Conservation (phyloP, 2,329 filamentous ascomycete species). For the Phaeophleospora eucalypticola region DNA sequence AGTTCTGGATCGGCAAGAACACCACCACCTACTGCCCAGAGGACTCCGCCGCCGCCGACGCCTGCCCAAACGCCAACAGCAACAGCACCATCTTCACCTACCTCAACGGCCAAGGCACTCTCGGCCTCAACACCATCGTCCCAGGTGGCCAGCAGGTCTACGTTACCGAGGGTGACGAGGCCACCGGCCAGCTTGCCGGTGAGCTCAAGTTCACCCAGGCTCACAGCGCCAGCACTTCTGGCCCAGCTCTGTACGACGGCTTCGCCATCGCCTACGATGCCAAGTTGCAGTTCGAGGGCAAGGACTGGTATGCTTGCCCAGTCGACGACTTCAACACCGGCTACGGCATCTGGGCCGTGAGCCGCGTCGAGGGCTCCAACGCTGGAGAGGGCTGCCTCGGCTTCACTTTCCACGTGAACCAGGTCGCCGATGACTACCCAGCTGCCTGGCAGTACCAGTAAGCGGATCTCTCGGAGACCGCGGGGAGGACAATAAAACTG, state of each 20-base stretch:
- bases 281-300: conserved; percentile 13
- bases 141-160: conserved; percentile 32
- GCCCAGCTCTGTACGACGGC: conserved; percentile 23
- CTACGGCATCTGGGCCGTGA: conserved; percentile 10
- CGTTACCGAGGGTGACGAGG: conserved; percentile 22
- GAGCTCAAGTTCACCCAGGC: conserved; percentile 28
- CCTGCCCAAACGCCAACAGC: conserved; percentile 12
- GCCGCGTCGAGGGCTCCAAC: conserved; percentile 5
- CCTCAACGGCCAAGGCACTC: conserved; percentile 17
- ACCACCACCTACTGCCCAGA: conserved; percentile 30
- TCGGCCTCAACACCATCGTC: conserved; percentile 23
- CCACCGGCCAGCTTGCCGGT: conserved; percentile 15
- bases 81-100: conserved; percentile 24
- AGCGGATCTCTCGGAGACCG: not conserved
- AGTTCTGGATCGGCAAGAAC: conserved; percentile 29
- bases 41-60: conserved; percentile 5
- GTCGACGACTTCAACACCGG: conserved; percentile 10
- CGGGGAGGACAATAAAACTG: not conserved
- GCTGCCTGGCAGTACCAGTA: conserved; percentile 13
- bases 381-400: conserved; percentile 10
- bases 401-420: conserved; percentile 11
- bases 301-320: conserved; percentile 18
- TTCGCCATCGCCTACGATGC: conserved; percentile 12
- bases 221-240: conserved; percentile 26
- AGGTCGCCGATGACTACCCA: not conserved